phyloP scores from a whole-genome alignment of 805 yeast species.

The Schwanniomyces pseudopolymorphus region DNA sequence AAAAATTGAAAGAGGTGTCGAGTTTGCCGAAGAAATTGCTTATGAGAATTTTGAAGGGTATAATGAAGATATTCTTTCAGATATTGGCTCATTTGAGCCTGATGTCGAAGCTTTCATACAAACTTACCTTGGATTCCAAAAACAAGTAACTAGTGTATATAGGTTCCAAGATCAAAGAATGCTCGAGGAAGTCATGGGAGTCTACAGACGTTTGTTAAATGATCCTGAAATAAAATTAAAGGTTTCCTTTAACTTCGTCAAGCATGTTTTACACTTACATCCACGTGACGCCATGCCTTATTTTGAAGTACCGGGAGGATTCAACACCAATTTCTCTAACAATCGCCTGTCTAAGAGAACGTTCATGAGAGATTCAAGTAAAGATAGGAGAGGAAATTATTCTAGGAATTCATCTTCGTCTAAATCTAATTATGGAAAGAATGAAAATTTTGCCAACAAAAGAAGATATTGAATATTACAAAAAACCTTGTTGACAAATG shows the following conservation, averaged over 20 bases:
- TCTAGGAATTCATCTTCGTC: constrained; percentile 11
- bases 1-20: constrained; percentile 50
- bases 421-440: not conserved
- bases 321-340: constrained; percentile 11
- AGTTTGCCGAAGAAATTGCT: constrained; percentile 43
- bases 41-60: constrained; percentile 40
- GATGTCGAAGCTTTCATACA: constrained; percentile 23
- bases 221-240: constrained; percentile 20
- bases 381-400: constrained; percentile 5
- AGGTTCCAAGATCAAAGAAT: constrained; percentile 21
- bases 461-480: not conserved
- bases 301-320: constrained; percentile 29
- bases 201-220: constrained; percentile 17
- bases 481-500: not conserved
- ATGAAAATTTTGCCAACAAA: not conserved
- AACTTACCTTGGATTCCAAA: constrained; percentile 28
- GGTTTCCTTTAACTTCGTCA: constrained; percentile 13
- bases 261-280: constrained; percentile 24
- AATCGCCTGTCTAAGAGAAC: constrained; percentile 7
- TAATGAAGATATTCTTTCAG: constrained; percentile 16
- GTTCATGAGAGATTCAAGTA: constrained; percentile 6
- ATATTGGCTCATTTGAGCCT: constrained; percentile 15
- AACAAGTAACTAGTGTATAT: constrained; percentile 20
- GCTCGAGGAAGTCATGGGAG: constrained; percentile 29
- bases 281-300: constrained; percentile 18